Percentiles rank a stretch among this genome's conserved stretches.
Evolutionary conservation across 306 rosid species (phyloP).

Genomic region (Ceratonia siliqua): DNA sequence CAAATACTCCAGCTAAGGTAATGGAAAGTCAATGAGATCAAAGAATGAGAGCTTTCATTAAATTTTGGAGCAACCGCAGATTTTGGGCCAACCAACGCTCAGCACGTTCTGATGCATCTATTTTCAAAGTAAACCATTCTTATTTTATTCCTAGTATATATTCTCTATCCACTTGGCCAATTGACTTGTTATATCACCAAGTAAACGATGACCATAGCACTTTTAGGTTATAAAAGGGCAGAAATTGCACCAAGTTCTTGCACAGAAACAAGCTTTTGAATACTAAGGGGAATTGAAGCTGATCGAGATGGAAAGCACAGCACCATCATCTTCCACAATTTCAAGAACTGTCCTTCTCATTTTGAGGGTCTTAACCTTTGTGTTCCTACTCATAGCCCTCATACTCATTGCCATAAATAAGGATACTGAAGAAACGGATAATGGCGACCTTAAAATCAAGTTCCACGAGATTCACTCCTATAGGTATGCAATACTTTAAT

Average conservation of each 20-base stretch:
- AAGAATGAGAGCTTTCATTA: slow-evolving; percentile 5
- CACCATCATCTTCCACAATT: slow-evolving; percentile 36
- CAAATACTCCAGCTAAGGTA: slow-evolving; percentile 5
- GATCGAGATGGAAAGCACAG: slow-evolving; percentile 20
- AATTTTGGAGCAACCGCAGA: not conserved
- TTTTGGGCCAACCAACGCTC: slow-evolving; percentile 23
- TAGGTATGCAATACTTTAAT: slow-evolving; percentile 26
- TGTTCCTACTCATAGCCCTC: slow-evolving; percentile 53
- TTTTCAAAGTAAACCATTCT: slow-evolving; percentile 28
- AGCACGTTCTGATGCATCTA: slow-evolving; percentile 32
- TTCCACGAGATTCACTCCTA: slow-evolving; percentile 46
- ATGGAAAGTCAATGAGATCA: slow-evolving; percentile 34
- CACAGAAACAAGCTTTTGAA: not conserved
- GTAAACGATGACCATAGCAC: not conserved
- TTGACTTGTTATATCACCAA: not conserved
- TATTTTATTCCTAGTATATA: not conserved
- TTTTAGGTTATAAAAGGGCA: slow-evolving; percentile 18
- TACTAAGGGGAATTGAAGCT: not conserved
- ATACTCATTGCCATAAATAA: slow-evolving; percentile 41
- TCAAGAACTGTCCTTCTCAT: slow-evolving; percentile 41
- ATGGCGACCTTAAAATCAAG: not conserved
- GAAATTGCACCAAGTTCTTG: not conserved
- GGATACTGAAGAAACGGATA: not conserved
- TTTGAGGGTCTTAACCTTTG: slow-evolving; percentile 50
- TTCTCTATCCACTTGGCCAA: not conserved